Evolutionary conservation across 345 rosid genomes (phyloP).

Genomic region (Eucalyptus decipiens): DNA sequence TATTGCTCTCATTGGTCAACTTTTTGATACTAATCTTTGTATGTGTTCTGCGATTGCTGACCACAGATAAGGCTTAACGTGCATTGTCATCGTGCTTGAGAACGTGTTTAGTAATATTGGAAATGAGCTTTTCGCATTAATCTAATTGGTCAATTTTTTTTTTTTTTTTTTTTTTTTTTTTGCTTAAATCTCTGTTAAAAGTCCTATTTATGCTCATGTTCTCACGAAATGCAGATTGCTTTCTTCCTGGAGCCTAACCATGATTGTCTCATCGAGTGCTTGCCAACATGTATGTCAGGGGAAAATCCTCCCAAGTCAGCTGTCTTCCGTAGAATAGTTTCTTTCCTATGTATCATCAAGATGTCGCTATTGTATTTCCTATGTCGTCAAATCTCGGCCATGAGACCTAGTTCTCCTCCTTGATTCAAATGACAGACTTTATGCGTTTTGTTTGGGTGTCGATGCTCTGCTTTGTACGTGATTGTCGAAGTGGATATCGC

Average conservation of each 20-base stretch:
- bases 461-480: background rate
- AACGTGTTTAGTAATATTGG: background rate
- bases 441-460: background rate
- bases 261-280: no score
- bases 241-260: no score
- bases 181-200: no score
- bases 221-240: no score
- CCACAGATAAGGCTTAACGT: background rate
- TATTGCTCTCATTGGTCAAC: background rate
- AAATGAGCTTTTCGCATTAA: background rate
- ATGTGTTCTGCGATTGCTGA: background rate
- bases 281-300: no score
- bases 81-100: background rate
- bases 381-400: background rate
- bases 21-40: background rate
- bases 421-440: background rate
- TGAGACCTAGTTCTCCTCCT: background rate
- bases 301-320: conserved; percentile 66
- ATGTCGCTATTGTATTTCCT: background rate
- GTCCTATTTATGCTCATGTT: no score
- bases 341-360: background rate
- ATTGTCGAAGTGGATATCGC: background rate
- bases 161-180: background rate
- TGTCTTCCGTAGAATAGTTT: background rate
- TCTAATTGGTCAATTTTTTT: background rate